phyloP scores from a whole-genome alignment of 1,284 basidiomycete species.

The Bondarzewia mesenterica region DNA sequence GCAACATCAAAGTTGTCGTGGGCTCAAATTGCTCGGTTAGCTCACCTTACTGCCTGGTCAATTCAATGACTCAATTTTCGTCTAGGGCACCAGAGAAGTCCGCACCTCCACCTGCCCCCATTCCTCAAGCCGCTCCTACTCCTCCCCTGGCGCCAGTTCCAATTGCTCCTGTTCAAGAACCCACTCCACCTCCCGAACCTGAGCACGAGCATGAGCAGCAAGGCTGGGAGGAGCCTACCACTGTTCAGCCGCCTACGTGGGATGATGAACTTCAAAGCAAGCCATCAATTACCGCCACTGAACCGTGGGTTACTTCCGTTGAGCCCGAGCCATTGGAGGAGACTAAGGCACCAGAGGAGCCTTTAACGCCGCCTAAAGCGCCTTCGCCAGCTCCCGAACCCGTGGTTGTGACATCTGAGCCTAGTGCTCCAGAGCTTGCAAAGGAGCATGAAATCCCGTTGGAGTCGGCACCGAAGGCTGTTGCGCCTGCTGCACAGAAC shows the following conservation, averaged over 20 bases:
- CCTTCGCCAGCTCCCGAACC: constrained; percentile 23
- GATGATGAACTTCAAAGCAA: not conserved
- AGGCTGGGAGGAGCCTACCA: constrained; percentile 3
- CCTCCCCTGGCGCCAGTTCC: constrained; percentile 20
- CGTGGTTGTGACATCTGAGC: constrained; percentile 22
- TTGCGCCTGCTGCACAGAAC: constrained; percentile 25
- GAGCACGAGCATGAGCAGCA: constrained; percentile 16
- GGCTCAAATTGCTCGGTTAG: constrained; percentile 72
- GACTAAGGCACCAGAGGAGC: constrained; percentile 11
- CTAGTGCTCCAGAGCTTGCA: constrained; percentile 20
- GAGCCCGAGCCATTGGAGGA: constrained; percentile 28
- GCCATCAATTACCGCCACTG: constrained; percentile 12
- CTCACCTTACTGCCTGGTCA: constrained; percentile 10
- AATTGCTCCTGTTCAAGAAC: constrained; percentile 13
- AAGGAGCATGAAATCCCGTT: constrained; percentile 9
- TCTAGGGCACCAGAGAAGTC: constrained; percentile 49
- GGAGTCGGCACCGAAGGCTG: constrained; percentile 23
- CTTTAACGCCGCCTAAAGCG: constrained; percentile 24
- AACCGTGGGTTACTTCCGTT: constrained; percentile 7
- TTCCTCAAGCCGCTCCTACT: constrained; percentile 19
- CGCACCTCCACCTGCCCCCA: constrained; percentile 26
- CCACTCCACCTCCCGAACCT: constrained; percentile 15
- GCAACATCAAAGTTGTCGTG: constrained; percentile 69
- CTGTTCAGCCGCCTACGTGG: not conserved
- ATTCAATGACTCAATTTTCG: constrained; percentile 2